Conservation (phyloP, 768 basidiomycete species). For the Podaxis mareebaensis region DNA sequence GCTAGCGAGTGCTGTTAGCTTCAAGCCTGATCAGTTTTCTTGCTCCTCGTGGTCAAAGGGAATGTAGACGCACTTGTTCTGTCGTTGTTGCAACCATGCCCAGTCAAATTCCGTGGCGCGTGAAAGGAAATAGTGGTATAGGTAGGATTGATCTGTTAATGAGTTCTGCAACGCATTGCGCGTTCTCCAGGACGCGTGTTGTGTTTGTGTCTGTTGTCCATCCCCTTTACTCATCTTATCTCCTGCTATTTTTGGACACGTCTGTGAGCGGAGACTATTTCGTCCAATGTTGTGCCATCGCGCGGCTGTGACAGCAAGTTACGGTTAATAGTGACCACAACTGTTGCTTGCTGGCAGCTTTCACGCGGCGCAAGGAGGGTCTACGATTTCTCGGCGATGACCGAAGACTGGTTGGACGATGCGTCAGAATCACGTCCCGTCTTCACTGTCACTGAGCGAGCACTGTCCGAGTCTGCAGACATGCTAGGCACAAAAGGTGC, state of each 20-base stretch:
- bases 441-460: too few species aligned
- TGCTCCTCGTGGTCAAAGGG: background rate
- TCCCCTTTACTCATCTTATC: background rate
- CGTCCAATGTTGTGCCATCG: too few species aligned
- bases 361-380: too few species aligned
- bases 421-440: too few species aligned
- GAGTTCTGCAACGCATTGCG: constrained; percentile 12
- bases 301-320: too few species aligned
- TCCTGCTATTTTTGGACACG: background rate
- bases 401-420: too few species aligned
- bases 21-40: constrained; percentile 16
- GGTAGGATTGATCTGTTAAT: constrained; percentile 15
- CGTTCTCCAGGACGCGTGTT: constrained; percentile 34
- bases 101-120: background rate
- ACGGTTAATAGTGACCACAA: too few species aligned
- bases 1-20: constrained; percentile 66
- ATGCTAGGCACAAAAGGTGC: too few species aligned
- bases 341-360: too few species aligned
- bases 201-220: constrained; percentile 36
- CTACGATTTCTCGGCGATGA: too few species aligned
- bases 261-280: background rate
- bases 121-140: constrained; percentile 7
- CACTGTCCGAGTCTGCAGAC: too few species aligned
- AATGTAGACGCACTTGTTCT: constrained; percentile 54
- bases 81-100: constrained; percentile 64